phyloP scores from a whole-genome alignment of 306 rosid species.

The Quercus alba region DNA sequence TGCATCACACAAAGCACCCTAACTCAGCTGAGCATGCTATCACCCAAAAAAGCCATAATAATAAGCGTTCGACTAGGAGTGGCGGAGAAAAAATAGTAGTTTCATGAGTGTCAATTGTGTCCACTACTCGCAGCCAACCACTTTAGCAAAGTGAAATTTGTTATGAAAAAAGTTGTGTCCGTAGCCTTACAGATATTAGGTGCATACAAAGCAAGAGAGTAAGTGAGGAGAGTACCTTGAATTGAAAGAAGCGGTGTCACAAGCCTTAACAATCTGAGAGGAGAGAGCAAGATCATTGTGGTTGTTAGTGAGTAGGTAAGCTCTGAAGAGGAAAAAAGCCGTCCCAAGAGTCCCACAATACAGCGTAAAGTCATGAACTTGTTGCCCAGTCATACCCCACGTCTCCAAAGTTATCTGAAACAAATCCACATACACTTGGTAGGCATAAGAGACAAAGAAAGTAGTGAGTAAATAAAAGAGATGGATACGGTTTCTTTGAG shows the following conservation, averaged over 20 bases:
- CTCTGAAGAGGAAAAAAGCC: slow-evolving; percentile 60
- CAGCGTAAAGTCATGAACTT: slow-evolving; percentile 49
- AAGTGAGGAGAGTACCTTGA: slow-evolving; percentile 39
- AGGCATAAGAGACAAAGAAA: background rate
- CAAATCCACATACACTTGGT: slow-evolving; percentile 35
- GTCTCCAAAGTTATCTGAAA: slow-evolving; percentile 58
- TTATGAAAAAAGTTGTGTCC: no score
- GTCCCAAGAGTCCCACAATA: slow-evolving; percentile 73
- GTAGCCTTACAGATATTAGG: background rate
- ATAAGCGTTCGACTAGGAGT: no score
- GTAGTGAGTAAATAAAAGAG: background rate
- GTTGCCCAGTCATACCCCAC: slow-evolving; percentile 49
- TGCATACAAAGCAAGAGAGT: background rate
- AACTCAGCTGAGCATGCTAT: background rate
- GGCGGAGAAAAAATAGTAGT: no score
- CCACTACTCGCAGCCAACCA: no score
- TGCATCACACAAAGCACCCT: slow-evolving; percentile 7
- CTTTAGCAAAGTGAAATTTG: no score
- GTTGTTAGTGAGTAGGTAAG: slow-evolving; percentile 45
- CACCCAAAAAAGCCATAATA: no score
- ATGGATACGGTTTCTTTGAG: slow-evolving; percentile 61
- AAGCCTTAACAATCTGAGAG: slow-evolving; percentile 58
- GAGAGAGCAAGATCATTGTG: slow-evolving; percentile 55
- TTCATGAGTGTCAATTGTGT: no score
- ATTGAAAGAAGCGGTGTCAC: slow-evolving; percentile 53